Conservation (phyloP, 75 land plant species). For the Pinus tabuliformis region DNA sequence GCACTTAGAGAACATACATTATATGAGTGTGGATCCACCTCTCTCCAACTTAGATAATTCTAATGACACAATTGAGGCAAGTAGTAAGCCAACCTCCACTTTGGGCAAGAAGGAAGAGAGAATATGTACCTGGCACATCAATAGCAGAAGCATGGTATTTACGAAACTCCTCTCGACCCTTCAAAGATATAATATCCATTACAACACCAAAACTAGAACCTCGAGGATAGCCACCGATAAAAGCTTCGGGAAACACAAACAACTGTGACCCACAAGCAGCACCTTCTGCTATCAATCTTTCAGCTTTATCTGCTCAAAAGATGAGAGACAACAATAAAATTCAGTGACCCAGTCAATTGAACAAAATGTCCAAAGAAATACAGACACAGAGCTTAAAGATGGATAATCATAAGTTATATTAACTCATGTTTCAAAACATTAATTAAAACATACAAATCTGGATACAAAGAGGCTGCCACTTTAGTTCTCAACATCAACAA, state of each 20-base stretch:
- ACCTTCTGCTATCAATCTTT: conserved; percentile 83
- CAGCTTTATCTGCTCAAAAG: conserved; percentile 79
- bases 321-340: not conserved
- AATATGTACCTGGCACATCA: conserved; percentile 88
- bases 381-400: not conserved
- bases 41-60: not conserved
- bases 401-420: not conserved
- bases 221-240: conserved; percentile 96
- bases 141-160: conserved; percentile 93
- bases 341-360: not conserved
- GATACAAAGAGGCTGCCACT: not conserved
- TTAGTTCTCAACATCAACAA: not conserved
- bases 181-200: conserved; percentile 63
- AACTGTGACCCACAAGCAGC: conserved; percentile 80
- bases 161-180: conserved; percentile 86
- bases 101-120: not conserved
- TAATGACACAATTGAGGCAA: not conserved
- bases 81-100: not conserved
- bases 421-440: not conserved
- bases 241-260: conserved; percentile 98
- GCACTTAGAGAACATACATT: not conserved
- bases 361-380: not conserved
- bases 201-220: conserved; percentile 81
- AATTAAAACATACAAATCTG: too few species aligned
- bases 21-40: not conserved